Evolutionary conservation across 306 rosid species (phyloP).

Genomic region (Inga leiocalycina): DNA sequence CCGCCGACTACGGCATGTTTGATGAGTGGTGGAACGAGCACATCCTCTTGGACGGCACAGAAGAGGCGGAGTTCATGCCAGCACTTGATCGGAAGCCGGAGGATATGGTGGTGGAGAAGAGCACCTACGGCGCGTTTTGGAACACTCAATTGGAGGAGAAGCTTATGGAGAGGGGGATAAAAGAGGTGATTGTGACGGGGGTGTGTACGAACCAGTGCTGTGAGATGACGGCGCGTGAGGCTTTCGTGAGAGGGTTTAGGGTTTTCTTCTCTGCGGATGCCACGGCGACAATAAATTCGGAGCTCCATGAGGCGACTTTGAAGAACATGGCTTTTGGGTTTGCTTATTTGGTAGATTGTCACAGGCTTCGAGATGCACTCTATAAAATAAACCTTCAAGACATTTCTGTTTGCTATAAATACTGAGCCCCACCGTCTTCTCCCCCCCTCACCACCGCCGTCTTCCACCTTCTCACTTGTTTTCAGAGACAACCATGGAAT

Average conservation of each 20-base stretch:
- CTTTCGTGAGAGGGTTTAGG: slow-evolving; percentile 61
- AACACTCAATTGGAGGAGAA: slow-evolving; percentile 53
- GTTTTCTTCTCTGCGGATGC: slow-evolving; percentile 79
- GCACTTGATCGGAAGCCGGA: slow-evolving; percentile 38
- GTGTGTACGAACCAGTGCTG: slow-evolving; percentile 81
- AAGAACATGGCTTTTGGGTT: slow-evolving; percentile 75
- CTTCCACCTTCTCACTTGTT: too few relatives aligned
- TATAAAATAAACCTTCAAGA: neutral
- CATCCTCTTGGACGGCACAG: slow-evolving; percentile 57
- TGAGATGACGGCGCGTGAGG: slow-evolving; percentile 84
- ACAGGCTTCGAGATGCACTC: slow-evolving; percentile 36
- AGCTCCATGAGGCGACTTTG: slow-evolving; percentile 71
- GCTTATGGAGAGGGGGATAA: slow-evolving; percentile 54
- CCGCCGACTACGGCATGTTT: slow-evolving; percentile 55
- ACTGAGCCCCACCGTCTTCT: too few relatives aligned
- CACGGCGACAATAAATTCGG: slow-evolving; percentile 53
- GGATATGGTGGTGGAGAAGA: slow-evolving; percentile 59
- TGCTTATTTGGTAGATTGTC: slow-evolving; percentile 66
- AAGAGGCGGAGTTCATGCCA: slow-evolving; percentile 51
- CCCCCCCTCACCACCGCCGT: too few relatives aligned
- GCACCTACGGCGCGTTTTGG: slow-evolving; percentile 61
- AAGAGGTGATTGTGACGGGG: slow-evolving; percentile 73
- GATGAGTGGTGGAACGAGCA: slow-evolving; percentile 77
- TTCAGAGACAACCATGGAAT: too few relatives aligned
- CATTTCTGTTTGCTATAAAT: neutral